These are phyloP conservation scores for Chloromonas sp. DNA, from an alignment of 163 green algal species.

Conservation along the genomic window DNA sequence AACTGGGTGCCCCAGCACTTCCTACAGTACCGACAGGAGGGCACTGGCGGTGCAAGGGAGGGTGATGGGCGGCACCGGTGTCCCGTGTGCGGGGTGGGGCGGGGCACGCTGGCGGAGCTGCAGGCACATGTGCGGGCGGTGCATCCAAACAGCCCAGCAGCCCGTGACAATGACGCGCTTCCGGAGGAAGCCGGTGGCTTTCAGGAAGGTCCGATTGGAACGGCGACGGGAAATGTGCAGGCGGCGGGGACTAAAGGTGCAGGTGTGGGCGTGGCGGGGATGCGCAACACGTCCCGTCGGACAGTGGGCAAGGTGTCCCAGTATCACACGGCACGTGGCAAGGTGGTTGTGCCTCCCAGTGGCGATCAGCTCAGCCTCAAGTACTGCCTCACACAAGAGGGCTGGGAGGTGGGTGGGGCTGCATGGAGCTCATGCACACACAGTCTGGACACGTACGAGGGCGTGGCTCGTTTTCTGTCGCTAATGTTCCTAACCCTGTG, in stretches of 20 bases:
- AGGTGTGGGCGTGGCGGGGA: neutral
- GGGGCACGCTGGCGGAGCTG: neutral
- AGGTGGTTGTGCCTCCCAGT: neutral
- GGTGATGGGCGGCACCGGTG: neutral
- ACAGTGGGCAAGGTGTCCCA: neutral
- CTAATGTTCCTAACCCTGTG: too few species aligned
- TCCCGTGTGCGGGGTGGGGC: conserved; percentile 2
- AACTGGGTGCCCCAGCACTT: conserved; percentile 13
- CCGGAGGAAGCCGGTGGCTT: neutral
- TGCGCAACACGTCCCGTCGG: conserved; percentile 6
- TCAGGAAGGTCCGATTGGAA: neutral
- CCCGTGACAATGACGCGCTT: neutral
- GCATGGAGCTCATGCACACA: too few species aligned
- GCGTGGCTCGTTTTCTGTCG: too few species aligned
- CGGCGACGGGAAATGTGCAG: neutral
- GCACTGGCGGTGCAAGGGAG: neutral
- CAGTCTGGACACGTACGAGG: too few species aligned
- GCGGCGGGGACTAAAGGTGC: neutral
- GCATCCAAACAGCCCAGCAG: neutral
- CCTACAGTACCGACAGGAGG: neutral
- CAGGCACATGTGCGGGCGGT: conserved; percentile 2
- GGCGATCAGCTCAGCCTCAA: conserved; percentile 17
- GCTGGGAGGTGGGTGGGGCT: conserved; percentile 1
- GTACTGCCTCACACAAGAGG: conserved; percentile 8
- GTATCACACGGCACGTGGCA: conserved; percentile 4